Evolutionary conservation across 768 basidiomycete genomes (phyloP).

Genomic region (Mycena sanguinolenta): DNA sequence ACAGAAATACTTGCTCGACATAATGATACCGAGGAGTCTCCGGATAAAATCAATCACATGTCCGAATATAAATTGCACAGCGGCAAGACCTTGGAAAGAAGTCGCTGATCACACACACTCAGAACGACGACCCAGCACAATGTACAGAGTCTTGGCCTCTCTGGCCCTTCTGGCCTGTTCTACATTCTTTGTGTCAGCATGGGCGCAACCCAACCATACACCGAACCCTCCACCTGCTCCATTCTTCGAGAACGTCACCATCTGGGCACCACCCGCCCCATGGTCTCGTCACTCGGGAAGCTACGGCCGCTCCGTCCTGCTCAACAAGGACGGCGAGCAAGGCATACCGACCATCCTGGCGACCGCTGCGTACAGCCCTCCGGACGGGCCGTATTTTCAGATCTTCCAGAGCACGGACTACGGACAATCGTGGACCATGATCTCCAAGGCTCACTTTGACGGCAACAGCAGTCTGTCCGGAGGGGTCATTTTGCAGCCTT

Average conservation of each 20-base stretch:
- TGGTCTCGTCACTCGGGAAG: constrained; percentile 14
- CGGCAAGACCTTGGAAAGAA: constrained; percentile 14
- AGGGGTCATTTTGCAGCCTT: constrained; percentile 37
- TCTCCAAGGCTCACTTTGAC: constrained; percentile 36
- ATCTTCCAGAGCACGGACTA: constrained; percentile 34
- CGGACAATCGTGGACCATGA: constrained; percentile 36
- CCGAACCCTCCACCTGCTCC: constrained; percentile 9
- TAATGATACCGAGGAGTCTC: constrained; percentile 10
- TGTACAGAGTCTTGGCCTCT: constrained; percentile 10
- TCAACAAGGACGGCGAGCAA: constrained; percentile 14
- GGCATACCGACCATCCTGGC: constrained; percentile 15
- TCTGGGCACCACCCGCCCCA: constrained; percentile 11
- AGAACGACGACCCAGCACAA: constrained; percentile 11
- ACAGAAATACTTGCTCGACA: constrained; percentile 8
- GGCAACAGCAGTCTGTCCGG: constrained; percentile 30
- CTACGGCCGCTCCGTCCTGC: constrained; percentile 14
- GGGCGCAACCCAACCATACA: constrained; percentile 10
- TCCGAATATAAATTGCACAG: constrained; percentile 10
- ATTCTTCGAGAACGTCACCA: constrained; percentile 16
- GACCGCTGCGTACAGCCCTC: constrained; percentile 31
- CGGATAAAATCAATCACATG: constrained; percentile 16
- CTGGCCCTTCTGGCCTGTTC: constrained; percentile 10
- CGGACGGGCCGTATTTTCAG: constrained; percentile 36
- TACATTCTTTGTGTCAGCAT: constrained; percentile 10
- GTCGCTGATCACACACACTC: constrained; percentile 9